Percentiles rank a stretch among this genome's conserved stretches.
Conservation (phyloP, 1,284 basidiomycete species). For the Ganoderma meredithae region DNA sequence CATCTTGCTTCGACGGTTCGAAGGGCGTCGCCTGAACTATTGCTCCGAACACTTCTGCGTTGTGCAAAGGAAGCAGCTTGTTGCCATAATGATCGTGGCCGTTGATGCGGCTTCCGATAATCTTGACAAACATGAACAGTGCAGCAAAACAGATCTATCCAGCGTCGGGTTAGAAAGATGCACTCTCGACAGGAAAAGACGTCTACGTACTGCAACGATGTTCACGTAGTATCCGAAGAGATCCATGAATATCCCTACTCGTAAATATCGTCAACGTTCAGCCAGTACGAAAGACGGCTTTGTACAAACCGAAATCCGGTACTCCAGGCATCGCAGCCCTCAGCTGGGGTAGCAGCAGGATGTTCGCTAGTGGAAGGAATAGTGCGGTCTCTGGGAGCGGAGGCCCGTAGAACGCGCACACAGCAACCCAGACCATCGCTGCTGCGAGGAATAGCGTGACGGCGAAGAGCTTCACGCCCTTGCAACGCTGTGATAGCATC, state of each 20-base stretch:
- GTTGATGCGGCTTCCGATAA: not conserved
- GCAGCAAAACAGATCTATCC: slow-evolving; percentile 17
- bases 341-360: slow-evolving; percentile 19
- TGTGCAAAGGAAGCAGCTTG: not conserved
- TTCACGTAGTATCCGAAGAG: slow-evolving; percentile 24
- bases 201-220: slow-evolving; percentile 8
- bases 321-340: slow-evolving; percentile 21
- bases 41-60: not conserved
- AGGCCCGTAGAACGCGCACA: slow-evolving; percentile 17
- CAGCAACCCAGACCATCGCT: slow-evolving; percentile 22
- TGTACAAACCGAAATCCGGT: slow-evolving; percentile 16
- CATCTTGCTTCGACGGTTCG: not conserved
- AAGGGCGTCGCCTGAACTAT: no score
- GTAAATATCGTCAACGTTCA: not conserved
- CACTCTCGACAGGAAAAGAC: not conserved
- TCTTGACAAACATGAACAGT: slow-evolving; percentile 24
- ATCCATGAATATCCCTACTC: slow-evolving; percentile 20
- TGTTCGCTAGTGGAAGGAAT: slow-evolving; percentile 21
- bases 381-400: slow-evolving; percentile 19
- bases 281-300: no score
- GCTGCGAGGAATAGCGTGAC: slow-evolving; percentile 20
- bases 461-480: slow-evolving; percentile 18
- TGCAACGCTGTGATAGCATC: slow-evolving; percentile 5
- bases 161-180: not conserved
- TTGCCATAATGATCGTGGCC: no score